A percentile compares a stretch with the other conserved stretches of the same genome.
Conservation (phyloP, 768 basidiomycete species). For the Clitopilus passeckerianus region DNA sequence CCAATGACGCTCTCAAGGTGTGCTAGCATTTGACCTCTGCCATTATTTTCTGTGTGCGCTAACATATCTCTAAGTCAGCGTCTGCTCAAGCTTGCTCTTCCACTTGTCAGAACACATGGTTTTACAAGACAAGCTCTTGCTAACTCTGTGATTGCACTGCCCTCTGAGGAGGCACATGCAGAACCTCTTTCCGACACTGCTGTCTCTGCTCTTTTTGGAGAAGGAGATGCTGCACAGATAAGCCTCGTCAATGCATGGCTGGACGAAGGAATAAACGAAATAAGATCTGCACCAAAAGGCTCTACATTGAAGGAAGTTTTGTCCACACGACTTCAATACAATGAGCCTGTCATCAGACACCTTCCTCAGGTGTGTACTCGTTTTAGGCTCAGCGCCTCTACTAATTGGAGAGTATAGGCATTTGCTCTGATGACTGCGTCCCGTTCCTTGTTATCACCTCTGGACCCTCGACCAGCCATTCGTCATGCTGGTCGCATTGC, state of each 20-base stretch:
- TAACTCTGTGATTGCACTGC: constrained; percentile 54
- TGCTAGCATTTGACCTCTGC: not conserved
- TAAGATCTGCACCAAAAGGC: constrained; percentile 25
- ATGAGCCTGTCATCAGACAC: constrained; percentile 59
- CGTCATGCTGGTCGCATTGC: constrained; percentile 60
- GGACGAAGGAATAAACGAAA: constrained; percentile 53
- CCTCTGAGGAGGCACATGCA: constrained; percentile 37
- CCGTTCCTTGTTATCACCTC: constrained; percentile 35
- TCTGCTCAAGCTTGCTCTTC: constrained; percentile 58
- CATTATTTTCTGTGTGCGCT: not conserved
- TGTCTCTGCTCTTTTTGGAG: constrained; percentile 70
- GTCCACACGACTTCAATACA: constrained; percentile 51
- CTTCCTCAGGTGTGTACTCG: constrained; percentile 57
- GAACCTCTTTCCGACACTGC: constrained; percentile 67
- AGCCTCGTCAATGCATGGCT: constrained; percentile 73
- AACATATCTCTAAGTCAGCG: constrained; percentile 19
- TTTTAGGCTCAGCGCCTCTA: not conserved
- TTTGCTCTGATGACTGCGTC: constrained; percentile 65
- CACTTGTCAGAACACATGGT: constrained; percentile 61
- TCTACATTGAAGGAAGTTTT: constrained; percentile 48
- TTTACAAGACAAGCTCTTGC: constrained; percentile 72
- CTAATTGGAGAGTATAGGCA: constrained; percentile 41
- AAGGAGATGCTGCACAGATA: constrained; percentile 58
- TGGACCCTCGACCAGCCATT: constrained; percentile 59
- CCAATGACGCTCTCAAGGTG: constrained; percentile 9